Evolutionary conservation across 2,329 filamentous ascomycete genomes (phyloP).

Genomic region (Drechslerella coelobrocha): DNA sequence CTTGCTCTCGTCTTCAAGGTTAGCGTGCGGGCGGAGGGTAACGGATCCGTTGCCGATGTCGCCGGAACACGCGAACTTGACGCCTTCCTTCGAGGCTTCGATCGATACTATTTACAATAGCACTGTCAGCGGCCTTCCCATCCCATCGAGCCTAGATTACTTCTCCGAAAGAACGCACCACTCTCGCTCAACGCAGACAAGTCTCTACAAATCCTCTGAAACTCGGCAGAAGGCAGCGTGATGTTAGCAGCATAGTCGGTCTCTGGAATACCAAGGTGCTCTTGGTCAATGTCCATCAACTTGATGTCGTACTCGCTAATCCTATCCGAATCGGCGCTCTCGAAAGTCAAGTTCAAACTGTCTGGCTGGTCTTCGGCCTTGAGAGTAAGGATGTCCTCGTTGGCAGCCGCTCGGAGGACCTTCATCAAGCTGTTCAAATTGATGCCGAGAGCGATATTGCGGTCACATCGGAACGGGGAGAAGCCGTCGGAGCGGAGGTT

Average conservation of each 20-base stretch:
- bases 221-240: conserved; percentile 84
- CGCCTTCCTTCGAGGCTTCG: conserved; percentile 93
- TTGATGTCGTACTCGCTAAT: conserved; percentile 99
- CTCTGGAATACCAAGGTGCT: conserved; percentile 97
- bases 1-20: conserved; percentile 84
- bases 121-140: conserved; percentile 1
- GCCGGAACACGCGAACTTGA: conserved; percentile 91
- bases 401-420: conserved; percentile 91
- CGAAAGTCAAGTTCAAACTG: conserved; percentile 92
- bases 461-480: conserved; percentile 94
- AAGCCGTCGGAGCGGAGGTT: conserved; percentile 95
- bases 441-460: conserved; percentile 97
- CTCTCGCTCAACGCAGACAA: conserved; percentile 92
- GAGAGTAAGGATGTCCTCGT: conserved; percentile 91
- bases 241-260: conserved; percentile 97
- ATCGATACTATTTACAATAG: conserved; percentile 73
- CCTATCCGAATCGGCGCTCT: conserved; percentile 84
- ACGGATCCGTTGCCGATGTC: conserved; percentile 97
- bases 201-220: conserved; percentile 93
- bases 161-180: conserved; percentile 68
- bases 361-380: conserved; percentile 98
- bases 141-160: not conserved
- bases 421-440: conserved; percentile 97
- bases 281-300: conserved; percentile 99
- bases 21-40: conserved; percentile 84